phyloP scores from a whole-genome alignment of 176 grass and related monocot species.

The Phyllostachys edulis region DNA sequence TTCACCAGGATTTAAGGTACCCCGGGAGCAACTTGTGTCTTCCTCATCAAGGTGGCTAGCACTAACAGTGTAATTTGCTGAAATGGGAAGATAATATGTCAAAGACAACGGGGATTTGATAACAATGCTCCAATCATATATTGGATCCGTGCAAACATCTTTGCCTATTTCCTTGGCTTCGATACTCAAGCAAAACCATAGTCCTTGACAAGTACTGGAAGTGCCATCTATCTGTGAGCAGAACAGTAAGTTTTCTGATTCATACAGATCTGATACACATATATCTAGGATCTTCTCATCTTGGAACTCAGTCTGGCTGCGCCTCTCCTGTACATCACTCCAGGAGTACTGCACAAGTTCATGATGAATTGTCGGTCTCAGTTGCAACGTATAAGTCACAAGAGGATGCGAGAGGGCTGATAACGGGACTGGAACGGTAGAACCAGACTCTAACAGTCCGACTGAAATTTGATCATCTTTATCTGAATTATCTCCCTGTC shows the following conservation, averaged over 20 bases:
- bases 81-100: constrained; percentile 80
- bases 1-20: constrained; percentile 67
- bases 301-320: constrained; percentile 57
- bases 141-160: constrained; percentile 74
- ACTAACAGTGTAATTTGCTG: constrained; percentile 65
- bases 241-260: constrained; percentile 83
- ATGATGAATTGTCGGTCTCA: constrained; percentile 52
- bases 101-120: constrained; percentile 80
- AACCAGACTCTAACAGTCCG: constrained; percentile 68
- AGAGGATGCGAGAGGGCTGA: constrained; percentile 60
- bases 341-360: constrained; percentile 59
- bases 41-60: constrained; percentile 44
- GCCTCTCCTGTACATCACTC: constrained; percentile 71
- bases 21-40: constrained; percentile 58
- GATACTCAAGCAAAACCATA: constrained; percentile 91
- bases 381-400: constrained; percentile 61
- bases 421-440: constrained; percentile 67
- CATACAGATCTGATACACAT: constrained; percentile 80
- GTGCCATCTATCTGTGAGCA: constrained; percentile 66
- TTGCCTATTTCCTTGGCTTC: constrained; percentile 93
- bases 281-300: constrained; percentile 55
- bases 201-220: constrained; percentile 50
- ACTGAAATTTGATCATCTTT: constrained; percentile 60
- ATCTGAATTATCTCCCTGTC: constrained; percentile 52
- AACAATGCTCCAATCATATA: constrained; percentile 86